Base-by-base conservation (phyloP, 1,284 basidiomycete species). In the Leccinum pallidistipes region DNA sequence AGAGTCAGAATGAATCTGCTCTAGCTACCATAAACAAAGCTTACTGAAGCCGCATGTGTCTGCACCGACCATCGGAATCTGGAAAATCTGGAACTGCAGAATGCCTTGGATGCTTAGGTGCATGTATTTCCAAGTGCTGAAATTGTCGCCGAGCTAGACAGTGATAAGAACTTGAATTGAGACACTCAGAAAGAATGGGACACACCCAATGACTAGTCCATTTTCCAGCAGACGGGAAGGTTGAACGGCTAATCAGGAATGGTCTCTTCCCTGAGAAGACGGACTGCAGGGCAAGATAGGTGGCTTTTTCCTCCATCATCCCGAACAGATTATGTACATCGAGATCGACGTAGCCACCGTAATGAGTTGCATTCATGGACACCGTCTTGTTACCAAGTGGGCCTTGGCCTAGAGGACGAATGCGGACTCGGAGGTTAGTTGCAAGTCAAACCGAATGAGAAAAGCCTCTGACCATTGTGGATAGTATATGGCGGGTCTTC, bases 51-150 rank as follows among this genome's bases (percentile, higher is more conserved):
- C 86, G 70, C 86, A 90, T 1, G 84, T 84, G 64, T 92, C 90
- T 1, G 90, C 86, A 14, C 91, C 91, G 27, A 91, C 89, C 74
- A 92, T 86, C 3, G 88, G 89, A 62, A 90, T 86, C 68, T 88
- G 85, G 80, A 85, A 89, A 53, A 91, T 76, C 74, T 90, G 88
- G 81, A 91, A 91, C 70, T 91, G 88, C 11, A 92, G 76, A 45
- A 89, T 77, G 6, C 89, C 90, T 72, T 89, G 83, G 65, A 87
- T 85, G 49, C 75, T 82, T 65, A 81, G 72, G 51, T 81, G 75
- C 78, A 87, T 78, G 75, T 86, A 88, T 54, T 83, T 72, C 87
- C 90, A 91, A 61, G 77, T 70, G 50, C 81, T 88, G 69, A 80
- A 86, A 71, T 93, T 93, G 72, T 93, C 89, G 0, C 88, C 88